Base-by-base conservation (phyloP, 257 asterid genomes). In the Echites panduratus region DNA sequence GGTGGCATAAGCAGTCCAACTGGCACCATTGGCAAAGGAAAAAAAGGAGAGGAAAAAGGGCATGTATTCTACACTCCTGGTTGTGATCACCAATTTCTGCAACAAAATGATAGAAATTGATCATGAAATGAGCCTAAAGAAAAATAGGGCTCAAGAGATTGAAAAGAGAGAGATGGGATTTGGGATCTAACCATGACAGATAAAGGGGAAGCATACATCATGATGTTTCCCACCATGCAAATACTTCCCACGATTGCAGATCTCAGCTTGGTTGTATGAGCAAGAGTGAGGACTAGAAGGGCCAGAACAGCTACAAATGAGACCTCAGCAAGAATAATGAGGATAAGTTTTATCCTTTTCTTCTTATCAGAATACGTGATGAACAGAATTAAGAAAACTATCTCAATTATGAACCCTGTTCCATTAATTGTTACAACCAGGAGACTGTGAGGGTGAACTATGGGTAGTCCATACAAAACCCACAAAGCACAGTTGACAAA, bases 51-150 rank as follows among this genome's bases (percentile, higher is more conserved):
- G 86, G 76, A 79, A 92, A 62, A 95, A 95, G 0, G 98, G 98
- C 98, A 95, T 90, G 72, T 74, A 95, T 76, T 92, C 99, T 74
- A 95, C 99, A 57, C 98, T 95, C 70, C 73, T 90, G 38, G 97
- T 89, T 3, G 73, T 77, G 49, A 92, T 79, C 87, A 95, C 99
- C 85, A 90, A 4, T 76, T 87, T 92, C 99, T 95, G 94, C 85
- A 78, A 17, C 26, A 64, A 32, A 32, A 32, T 32, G 1, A 32
- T 32, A 32, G 38, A 32, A 32, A 32, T 32, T 32, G 38, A 32
- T 32, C 38, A 32, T 32, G 38, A 32, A 32, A 32, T 32, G 38
- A 32, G 38, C 38, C 38, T 32, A 32, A 32, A 32, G 38, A 32
- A 32, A 32, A 32, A 32, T 3, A 32, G 38, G 38, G 38, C 38